Conservation (phyloP, 768 basidiomycete genomes). For the Serpula lacrymans region DNA sequence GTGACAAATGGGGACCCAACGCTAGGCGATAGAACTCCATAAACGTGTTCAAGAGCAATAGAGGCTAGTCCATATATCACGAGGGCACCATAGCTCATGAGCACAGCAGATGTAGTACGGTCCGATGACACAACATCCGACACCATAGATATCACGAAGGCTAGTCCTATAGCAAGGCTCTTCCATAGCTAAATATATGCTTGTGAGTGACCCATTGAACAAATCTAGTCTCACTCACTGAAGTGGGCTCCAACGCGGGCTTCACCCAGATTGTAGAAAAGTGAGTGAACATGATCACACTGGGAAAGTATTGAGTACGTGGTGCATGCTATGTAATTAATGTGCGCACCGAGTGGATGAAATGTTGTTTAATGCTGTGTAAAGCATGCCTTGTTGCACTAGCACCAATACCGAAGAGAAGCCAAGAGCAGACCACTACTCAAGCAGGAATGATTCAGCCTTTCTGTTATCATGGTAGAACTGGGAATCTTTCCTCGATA, state of each 20-base stretch:
- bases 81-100: conserved; percentile 69
- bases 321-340: too few relatives aligned
- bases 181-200: conserved; percentile 43
- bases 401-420: conserved; percentile 66
- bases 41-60: conserved; percentile 59
- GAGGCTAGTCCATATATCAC: conserved; percentile 57
- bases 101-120: conserved; percentile 32
- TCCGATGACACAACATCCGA: conserved; percentile 49
- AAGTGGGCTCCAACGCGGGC: conserved; percentile 44
- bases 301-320: conserved; percentile 28
- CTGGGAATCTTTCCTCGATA: conserved; percentile 53
- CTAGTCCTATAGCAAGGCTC: conserved; percentile 41
- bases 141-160: conserved; percentile 53
- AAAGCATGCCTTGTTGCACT: conserved; percentile 63
- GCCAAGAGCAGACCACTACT: conserved; percentile 76
- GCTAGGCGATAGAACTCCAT: conserved; percentile 53
- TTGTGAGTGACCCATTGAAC: not conserved
- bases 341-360: conserved; percentile 60
- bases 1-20: conserved; percentile 55
- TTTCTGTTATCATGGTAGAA: conserved; percentile 3
- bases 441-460: conserved; percentile 10
- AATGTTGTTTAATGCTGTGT: conserved; percentile 66
- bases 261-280: conserved; percentile 68
- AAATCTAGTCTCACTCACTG: conserved; percentile 33
- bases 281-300: conserved; percentile 67